A percentile compares a stretch with the other conserved stretches of the same genome.
Conservation (phyloP, 495 filamentous ascomycete genomes). For the Barbatosphaeria neglecta region DNA sequence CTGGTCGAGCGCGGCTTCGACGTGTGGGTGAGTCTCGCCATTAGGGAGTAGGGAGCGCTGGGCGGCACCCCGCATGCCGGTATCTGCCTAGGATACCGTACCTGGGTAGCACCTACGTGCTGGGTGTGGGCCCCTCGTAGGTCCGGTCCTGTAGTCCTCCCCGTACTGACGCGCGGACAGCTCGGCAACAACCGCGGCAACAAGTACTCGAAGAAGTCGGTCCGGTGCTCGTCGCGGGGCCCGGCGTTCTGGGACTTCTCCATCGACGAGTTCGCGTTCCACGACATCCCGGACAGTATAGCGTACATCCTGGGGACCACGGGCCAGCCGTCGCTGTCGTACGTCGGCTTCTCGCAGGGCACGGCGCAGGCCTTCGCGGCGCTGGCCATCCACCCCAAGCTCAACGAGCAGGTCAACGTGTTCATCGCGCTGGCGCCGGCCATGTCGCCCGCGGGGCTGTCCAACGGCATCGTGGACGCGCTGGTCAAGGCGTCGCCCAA, state of each 20-base stretch:
- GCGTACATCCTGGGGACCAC: conserved; percentile 82
- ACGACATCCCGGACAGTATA: conserved; percentile 94
- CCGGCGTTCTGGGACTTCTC: conserved; percentile 91
- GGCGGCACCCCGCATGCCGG: background rate
- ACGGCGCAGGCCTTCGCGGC: conserved; percentile 95
- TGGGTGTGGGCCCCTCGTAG: too few relatives aligned
- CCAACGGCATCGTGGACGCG: conserved; percentile 78
- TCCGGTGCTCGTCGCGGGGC: conserved; percentile 57
- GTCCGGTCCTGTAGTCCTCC: too few relatives aligned
- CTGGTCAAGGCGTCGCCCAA: conserved; percentile 90
- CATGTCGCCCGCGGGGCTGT: conserved; percentile 88
- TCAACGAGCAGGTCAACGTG: conserved; percentile 90
- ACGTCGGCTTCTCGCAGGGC: conserved; percentile 94
- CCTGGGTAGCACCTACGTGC: too few relatives aligned
- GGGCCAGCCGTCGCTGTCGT: conserved; percentile 72
- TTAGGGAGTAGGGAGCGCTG: conserved; percentile 11
- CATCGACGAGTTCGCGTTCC: conserved; percentile 95
- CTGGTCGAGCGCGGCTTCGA: conserved; percentile 89
- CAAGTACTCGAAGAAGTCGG: conserved; percentile 95
- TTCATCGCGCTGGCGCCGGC: conserved; percentile 96
- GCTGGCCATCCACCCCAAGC: conserved; percentile 80
- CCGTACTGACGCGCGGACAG: conserved; percentile 23
- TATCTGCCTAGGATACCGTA: background rate
- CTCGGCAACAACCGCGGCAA: conserved; percentile 95
- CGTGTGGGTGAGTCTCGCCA: conserved; percentile 91